Percentiles rank a stretch among this genome's conserved stretches.
These are phyloP conservation scores for Hyparrhenia diplandra DNA, from an alignment of 176 grass and related monocot species.

Conservation along the genomic window DNA sequence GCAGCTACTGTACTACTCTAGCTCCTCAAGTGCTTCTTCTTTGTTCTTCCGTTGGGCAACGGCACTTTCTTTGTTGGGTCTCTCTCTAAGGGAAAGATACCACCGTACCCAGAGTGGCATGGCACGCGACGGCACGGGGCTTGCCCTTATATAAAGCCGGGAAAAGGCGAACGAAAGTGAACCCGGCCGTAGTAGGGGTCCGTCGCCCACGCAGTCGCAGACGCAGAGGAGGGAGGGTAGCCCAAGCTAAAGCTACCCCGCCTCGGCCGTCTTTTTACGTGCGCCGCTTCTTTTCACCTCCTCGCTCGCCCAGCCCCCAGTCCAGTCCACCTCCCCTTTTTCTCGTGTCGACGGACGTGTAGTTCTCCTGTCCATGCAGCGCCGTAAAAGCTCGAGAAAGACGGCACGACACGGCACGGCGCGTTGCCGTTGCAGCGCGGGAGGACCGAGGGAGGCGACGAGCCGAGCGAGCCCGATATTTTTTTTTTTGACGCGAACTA, in stretches of 20 bases:
- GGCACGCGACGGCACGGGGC: background rate
- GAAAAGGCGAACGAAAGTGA: background rate
- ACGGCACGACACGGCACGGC: background rate
- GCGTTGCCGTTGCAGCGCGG: background rate
- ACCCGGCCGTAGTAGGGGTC: background rate
- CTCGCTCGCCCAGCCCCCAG: no score
- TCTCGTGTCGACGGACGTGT: background rate
- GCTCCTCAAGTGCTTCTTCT: background rate
- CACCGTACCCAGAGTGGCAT: background rate
- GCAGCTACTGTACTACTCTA: background rate
- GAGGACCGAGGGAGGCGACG: background rate
- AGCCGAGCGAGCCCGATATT: no score
- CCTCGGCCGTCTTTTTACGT: conserved; percentile 36
- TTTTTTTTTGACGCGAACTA: background rate
- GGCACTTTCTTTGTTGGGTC: background rate
- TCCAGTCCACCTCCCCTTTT: background rate
- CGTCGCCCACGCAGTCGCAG: background rate
- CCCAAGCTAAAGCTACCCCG: background rate
- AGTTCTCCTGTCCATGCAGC: no score
- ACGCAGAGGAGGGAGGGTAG: background rate
- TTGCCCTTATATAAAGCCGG: conserved; percentile 37
- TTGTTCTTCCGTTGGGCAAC: background rate
- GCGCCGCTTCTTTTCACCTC: background rate
- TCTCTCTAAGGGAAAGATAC: background rate
- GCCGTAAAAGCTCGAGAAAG: background rate